These are phyloP conservation scores for Colletotrichum sp. DNA, from an alignment of 2,329 filamentous ascomycete genomes.

Conservation along the genomic window DNA sequence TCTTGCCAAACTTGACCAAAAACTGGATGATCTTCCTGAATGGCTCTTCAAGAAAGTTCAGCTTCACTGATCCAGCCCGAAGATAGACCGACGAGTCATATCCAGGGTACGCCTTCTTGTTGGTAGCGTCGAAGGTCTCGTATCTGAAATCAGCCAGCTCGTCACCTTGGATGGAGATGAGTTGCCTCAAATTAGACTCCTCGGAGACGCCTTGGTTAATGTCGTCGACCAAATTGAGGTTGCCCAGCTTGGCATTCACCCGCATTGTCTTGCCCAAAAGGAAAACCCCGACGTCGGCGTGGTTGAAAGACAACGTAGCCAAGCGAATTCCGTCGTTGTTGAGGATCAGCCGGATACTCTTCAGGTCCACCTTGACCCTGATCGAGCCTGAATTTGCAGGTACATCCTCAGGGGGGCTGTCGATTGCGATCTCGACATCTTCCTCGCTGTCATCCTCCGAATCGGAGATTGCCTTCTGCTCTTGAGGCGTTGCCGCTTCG, in stretches of 20 bases:
- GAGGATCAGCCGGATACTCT: slow-evolving; percentile 90
- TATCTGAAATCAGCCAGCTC: slow-evolving; percentile 97
- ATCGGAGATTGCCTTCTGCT: slow-evolving; percentile 40
- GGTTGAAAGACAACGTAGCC: slow-evolving; percentile 90
- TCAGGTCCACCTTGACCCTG: slow-evolving; percentile 89
- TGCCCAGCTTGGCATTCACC: slow-evolving; percentile 84
- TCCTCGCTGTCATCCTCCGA: slow-evolving; percentile 39
- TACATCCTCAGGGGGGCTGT: slow-evolving; percentile 1
- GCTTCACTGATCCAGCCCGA: slow-evolving; percentile 90
- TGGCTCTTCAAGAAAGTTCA: slow-evolving; percentile 96
- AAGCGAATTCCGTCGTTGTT: slow-evolving; percentile 98
- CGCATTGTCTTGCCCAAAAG: slow-evolving; percentile 86
- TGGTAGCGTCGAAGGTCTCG: slow-evolving; percentile 85
- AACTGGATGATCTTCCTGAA: slow-evolving; percentile 99
- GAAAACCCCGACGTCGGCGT: slow-evolving; percentile 90
- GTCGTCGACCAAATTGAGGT: slow-evolving; percentile 89
- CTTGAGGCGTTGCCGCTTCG: slow-evolving; percentile 30
- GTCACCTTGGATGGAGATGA: slow-evolving; percentile 94
- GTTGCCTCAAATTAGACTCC: slow-evolving; percentile 79
- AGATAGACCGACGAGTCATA: slow-evolving; percentile 93
- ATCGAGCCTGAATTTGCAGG: slow-evolving; percentile 70
- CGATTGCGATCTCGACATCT: slow-evolving; percentile 24
- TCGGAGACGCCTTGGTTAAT: slow-evolving; percentile 88
- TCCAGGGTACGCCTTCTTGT: slow-evolving; percentile 78
- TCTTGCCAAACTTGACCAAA: slow-evolving; percentile 97